Evolutionary conservation across 805 yeast genomes (phyloP), one percentile per base, ranked within the genome.

Genomic region (Ogataea henricii): DNA sequence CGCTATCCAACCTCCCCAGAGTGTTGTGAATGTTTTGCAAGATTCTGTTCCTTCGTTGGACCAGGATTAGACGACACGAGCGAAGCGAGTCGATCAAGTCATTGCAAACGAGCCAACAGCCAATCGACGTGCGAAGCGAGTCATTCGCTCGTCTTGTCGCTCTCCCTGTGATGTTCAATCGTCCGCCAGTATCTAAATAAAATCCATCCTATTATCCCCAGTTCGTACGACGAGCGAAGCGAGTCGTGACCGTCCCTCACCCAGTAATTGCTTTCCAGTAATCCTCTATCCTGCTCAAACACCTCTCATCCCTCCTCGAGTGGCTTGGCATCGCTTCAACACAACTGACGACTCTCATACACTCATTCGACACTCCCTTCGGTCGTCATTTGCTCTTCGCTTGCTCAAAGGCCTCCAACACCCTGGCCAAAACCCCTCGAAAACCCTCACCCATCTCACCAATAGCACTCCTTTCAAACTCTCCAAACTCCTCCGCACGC

Each of bases 1-100:
- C 67, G 95, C 96, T 47, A 80, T 88, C 59, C 79, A 86, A 61
- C 97, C 97, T 40, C 97, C 98, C 25, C 78, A 82, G 47, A 81
- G 88, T 43, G 82, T 89, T 55, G 81, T 87, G 38, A 77, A 80
- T 53, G 82, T 86, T 57, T 72, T 89, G 55, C 80, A 81, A 51
- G 76, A 75, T 46, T 54, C 62, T 12, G 55, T 59, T 39, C 59
- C 56, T 30, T 59, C 64, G 18, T 40, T 59, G 37, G 57, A 55
- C 22, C 58, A 54, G 45, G 60, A 59, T 42, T 56, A 27, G n/a
- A 8, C 21, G 13, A 32, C 10, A 34, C 23, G 23, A 34, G 37
- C 37, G 23, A 27, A 27, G 30, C 30, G 14, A 27, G 30, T 27
- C 30, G n/a, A 6, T 27, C n/a, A 13, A 23, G 26, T 23, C 26